Conservation (phyloP, 1,284 basidiomycete genomes). For the Crepidotus sp. region DNA sequence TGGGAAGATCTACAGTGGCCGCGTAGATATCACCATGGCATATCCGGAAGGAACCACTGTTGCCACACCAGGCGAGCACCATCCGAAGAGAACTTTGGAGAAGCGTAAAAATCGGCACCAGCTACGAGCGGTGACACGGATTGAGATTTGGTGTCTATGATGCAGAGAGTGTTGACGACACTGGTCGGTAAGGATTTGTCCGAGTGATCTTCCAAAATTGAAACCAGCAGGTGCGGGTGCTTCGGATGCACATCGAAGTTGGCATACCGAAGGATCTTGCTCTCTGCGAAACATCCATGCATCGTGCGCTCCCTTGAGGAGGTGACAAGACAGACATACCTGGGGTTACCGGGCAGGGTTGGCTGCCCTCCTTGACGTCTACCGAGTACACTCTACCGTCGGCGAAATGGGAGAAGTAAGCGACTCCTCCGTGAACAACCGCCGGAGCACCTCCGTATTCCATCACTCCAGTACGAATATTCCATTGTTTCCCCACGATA, state of each 20-base stretch:
- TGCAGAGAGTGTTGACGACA: conserved; percentile 49
- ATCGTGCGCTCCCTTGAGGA: conserved; percentile 1
- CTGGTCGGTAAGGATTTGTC: conserved; percentile 39
- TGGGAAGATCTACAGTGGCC: neutral
- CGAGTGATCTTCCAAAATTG: conserved; percentile 64
- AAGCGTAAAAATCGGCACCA: conserved; percentile 63
- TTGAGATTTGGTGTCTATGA: conserved; percentile 41
- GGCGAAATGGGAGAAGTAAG: conserved; percentile 49
- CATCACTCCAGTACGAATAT: conserved; percentile 50
- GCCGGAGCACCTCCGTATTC: conserved; percentile 53
- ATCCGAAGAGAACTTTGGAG: conserved; percentile 58
- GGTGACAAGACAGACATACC: conserved; percentile 29
- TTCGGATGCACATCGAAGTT: conserved; percentile 41
- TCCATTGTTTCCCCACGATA: conserved; percentile 43
- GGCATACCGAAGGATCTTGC: conserved; percentile 49
- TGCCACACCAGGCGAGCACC: conserved; percentile 61
- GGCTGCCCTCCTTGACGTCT: conserved; percentile 25
- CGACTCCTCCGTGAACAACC: conserved; percentile 36
- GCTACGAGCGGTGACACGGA: conserved; percentile 35
- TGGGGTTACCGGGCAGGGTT: conserved; percentile 51
- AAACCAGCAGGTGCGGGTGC: conserved; percentile 38
- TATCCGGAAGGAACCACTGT: conserved; percentile 70
- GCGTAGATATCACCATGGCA: conserved; percentile 59
- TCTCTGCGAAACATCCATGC: no score
- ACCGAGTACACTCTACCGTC: conserved; percentile 42